These are phyloP conservation scores for Conringia planisiliqua DNA, from an alignment of 345 rosid genomes.

Conservation along the genomic window DNA sequence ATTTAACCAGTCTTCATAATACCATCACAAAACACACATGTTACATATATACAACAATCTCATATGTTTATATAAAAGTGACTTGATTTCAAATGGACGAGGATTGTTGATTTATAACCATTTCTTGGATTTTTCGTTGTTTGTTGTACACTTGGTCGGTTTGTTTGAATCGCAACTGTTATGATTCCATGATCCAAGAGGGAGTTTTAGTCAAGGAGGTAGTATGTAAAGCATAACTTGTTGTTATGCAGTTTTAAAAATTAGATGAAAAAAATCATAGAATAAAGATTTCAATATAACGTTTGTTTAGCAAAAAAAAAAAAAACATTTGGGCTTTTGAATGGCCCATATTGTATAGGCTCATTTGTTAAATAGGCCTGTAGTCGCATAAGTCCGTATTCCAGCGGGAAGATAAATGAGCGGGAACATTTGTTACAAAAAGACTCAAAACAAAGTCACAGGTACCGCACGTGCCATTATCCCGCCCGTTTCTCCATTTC, in stretches of 20 bases:
- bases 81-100: background rate
- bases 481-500: conserved; percentile 31
- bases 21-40: background rate
- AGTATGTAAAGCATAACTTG: no score
- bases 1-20: background rate
- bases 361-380: background rate
- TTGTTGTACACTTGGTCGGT: no score
- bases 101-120: no score
- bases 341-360: background rate
- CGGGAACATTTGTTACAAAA: conserved; percentile 25
- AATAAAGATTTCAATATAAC: no score
- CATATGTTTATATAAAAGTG: background rate
- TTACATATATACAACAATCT: background rate
- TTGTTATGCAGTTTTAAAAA: no score
- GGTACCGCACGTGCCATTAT: conserved; percentile 28
- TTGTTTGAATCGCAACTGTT: no score
- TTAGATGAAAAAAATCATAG: no score
- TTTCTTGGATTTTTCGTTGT: no score
- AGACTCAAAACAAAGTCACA: conserved; percentile 19
- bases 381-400: background rate
- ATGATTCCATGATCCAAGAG: no score
- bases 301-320: no score
- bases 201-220: no score
- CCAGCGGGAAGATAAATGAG: background rate
- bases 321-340: no score